Evolutionary conservation across 805 yeast genomes (phyloP), one percentile per base, ranked within the genome.

Genomic region (Suhomyces vadensis): DNA sequence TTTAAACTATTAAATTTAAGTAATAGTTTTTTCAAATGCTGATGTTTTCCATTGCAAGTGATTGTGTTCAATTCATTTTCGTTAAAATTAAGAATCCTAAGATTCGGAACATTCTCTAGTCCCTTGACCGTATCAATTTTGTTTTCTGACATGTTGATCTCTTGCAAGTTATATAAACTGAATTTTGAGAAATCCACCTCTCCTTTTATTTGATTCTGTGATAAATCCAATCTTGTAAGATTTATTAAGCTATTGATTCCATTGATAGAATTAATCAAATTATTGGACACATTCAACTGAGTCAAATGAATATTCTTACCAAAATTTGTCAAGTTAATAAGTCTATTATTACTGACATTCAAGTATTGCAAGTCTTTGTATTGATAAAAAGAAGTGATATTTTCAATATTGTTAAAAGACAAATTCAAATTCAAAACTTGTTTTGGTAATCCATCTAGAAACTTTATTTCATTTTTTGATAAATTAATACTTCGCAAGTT

Each of bases 371-470:
- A 59, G 43, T 74, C 69, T 19, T 53, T 60, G 49, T 69, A 66
- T 6, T 60, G 60, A 31, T 61, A 55, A 45, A 77, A 77, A 4
- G 75, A 63, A 2, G 79, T 64, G 38, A 75, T 49, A 46, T 65
- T 66, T 24, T 65, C 68, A 22, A 79, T 58, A 16, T 45, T 44
- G 54, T 79, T 79, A 37, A 56, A 44, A 2, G 69, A 55, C n/a
- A 74, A 49, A 39, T 67, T 57, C 37, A 79, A 51, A 22, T 66
- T 60, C 52, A 73, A 69, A 1, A 73, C 50, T 1, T 53, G 46
- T 6, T 46, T 45, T 0, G 82, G 81, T 17, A 78, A 54, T 0
- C 83, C 83, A 21, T 73, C 73, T 7, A 72, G 53, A 50, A 64
- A 77, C 16, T 62, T 57, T 9, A 79, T 56, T 6, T 54, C 49